Base-by-base conservation (phyloP, 164 flowering plant species). In the Kalanchoe fedtschenkoi region DNA sequence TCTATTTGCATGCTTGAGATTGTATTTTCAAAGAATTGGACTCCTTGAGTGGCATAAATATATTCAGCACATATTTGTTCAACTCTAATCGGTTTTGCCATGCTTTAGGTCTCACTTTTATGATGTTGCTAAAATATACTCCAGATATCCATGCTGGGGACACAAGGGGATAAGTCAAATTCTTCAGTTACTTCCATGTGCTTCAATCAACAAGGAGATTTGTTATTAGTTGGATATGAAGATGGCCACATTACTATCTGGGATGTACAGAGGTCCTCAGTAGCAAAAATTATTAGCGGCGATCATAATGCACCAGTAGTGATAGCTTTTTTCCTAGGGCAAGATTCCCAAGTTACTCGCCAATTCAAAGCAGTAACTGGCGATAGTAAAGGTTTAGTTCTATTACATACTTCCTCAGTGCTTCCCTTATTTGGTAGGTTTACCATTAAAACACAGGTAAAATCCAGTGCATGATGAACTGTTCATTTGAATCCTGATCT, bases 191-290 rank as follows among this genome's bases (percentile, higher is more conserved):
- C 93, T 64, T 83, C 97, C 43, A 75, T 93, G 83, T 88, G 90
- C 81, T 93, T 93, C 81, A 90, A 87, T 81, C 95, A 75, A 75
- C 97, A 77, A 75, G 99, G 96, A 17, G 97, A 93, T 75, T 70
- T 90, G 71, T 92, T 93, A 47, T 77, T 93, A 71, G 96, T 81
- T 68, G 99, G 99, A 73, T 87, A 90, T 80, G 86, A 82, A 60
- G 86, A 87, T 78, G 99, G 97, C 33, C 90, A 81, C 70, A n/a
- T 82, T 71, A 81, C 82, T 47, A 75, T 90, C 60, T 93, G 99
- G 99, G 97, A 93, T 74, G 75, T 90, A 60, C 95, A 76, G 70
- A 83, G 71, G 75, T 80, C 77, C 65, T 65, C 85, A 35, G 80
- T 72, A 0, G 84, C 78, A 46, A 90, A 85, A 77, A 80, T 80